Evolutionary conservation across 306 rosid genomes (phyloP).

Genomic region (Styphnolobium japonicum): DNA sequence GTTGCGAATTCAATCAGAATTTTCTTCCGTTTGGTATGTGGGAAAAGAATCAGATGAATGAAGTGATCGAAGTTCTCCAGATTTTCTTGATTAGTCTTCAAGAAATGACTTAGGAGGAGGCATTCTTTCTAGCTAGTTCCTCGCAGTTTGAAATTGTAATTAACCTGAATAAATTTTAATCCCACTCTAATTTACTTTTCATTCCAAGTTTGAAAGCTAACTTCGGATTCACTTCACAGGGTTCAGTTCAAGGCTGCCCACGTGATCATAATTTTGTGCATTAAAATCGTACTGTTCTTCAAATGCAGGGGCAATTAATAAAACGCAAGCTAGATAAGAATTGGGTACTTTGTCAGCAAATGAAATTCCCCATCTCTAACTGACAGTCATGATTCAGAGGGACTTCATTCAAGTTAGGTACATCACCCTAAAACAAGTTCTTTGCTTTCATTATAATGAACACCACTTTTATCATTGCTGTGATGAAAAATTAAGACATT

Average conservation of each 20-base stretch:
- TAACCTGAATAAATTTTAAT: no score
- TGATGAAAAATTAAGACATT: constrained; percentile 24
- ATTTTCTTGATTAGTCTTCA: neutral
- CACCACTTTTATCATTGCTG: constrained; percentile 14
- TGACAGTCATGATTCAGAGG: constrained; percentile 17
- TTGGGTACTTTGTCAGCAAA: neutral
- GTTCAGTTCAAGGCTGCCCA: neutral
- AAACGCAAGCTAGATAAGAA: neutral
- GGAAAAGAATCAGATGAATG: neutral
- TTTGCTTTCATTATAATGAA: neutral
- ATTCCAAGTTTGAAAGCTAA: neutral
- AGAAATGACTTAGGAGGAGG: neutral
- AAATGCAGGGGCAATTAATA: neutral
- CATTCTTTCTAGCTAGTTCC: neutral
- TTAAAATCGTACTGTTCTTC: neutral
- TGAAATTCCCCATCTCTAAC: neutral
- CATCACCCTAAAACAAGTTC: constrained; percentile 29
- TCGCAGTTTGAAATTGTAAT: no score
- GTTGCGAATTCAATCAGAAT: neutral
- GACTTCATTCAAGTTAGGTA: constrained; percentile 24
- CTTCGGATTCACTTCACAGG: neutral
- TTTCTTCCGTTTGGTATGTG: neutral
- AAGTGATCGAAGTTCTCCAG: neutral
- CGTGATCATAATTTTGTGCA: neutral
- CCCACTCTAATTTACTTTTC: no score